phyloP scores from a whole-genome alignment of 208 protist genomes.

The Novymonas esmeraldas region DNA sequence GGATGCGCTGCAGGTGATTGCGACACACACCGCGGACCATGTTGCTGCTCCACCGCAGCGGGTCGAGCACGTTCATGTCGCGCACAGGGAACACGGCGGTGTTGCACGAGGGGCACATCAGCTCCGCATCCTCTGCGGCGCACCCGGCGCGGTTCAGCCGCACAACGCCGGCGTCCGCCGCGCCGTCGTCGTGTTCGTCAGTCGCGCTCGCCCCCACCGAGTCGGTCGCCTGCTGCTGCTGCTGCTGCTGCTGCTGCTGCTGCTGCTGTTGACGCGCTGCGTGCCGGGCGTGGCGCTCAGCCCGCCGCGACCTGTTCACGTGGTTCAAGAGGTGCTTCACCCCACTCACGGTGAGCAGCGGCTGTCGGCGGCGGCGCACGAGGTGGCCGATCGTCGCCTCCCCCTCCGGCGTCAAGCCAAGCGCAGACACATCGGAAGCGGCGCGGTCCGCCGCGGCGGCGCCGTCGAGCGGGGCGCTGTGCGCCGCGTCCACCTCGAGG shows the following conservation, averaged over 20 bases:
- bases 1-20: conserved; percentile 84
- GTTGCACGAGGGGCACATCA: conserved; percentile 69
- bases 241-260: conserved; percentile 12
- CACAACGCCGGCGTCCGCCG: neutral
- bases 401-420: conserved; percentile 76
- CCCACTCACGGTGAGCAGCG: conserved; percentile 75
- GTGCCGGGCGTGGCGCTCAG: conserved; percentile 36
- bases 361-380: conserved; percentile 58
- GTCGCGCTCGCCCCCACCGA: neutral
- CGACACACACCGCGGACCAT: conserved; percentile 85
- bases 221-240: too few species aligned
- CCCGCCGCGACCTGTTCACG: conserved; percentile 43
- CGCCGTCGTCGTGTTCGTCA: neutral
- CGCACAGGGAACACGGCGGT: conserved; percentile 78
- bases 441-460: conserved; percentile 15
- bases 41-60: conserved; percentile 91
- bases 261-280: conserved; percentile 4
- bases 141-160: conserved; percentile 41
- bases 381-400: conserved; percentile 59
- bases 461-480: conserved; percentile 10
- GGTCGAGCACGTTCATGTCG: conserved; percentile 92
- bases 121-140: conserved; percentile 35
- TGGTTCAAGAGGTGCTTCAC: conserved; percentile 73
- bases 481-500: conserved; percentile 62
- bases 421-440: conserved; percentile 32